A percentile compares a stretch with the other conserved stretches of the same genome.
These are phyloP conservation scores for Sherardia arvensis DNA, from an alignment of 257 asterid species.

Conservation along the genomic window DNA sequence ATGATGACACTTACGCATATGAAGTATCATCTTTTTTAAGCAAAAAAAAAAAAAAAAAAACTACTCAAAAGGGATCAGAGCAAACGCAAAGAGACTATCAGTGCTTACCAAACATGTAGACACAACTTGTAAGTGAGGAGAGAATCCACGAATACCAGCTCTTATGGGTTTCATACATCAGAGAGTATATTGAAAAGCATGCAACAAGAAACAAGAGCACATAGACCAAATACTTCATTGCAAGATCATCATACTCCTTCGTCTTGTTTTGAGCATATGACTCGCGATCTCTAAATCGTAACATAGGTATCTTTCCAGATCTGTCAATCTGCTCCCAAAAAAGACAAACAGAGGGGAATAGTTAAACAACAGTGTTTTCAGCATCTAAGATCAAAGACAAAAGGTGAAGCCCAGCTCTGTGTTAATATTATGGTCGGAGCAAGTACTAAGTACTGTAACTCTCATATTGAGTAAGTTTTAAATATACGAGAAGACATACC, in stretches of 20 bases:
- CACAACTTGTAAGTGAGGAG: slow-evolving; percentile 93
- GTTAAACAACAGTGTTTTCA: background rate
- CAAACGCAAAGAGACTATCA: slow-evolving; percentile 5
- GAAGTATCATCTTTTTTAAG: background rate
- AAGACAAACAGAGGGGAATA: background rate
- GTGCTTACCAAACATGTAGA: slow-evolving; percentile 91
- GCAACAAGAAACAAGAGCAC: slow-evolving; percentile 70
- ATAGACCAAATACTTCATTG: slow-evolving; percentile 94
- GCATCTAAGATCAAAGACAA: background rate
- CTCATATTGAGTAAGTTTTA: background rate
- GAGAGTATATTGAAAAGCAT: slow-evolving; percentile 76
- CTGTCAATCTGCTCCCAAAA: slow-evolving; percentile 68
- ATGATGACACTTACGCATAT: background rate
- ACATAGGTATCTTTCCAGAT: slow-evolving; percentile 81
- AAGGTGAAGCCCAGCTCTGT: background rate
- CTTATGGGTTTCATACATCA: slow-evolving; percentile 88
- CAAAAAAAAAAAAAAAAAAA: background rate
- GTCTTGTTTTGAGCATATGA: slow-evolving; percentile 94
- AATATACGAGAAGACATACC: slow-evolving; percentile 32
- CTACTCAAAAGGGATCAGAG: background rate
- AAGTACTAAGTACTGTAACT: background rate
- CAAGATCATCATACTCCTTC: slow-evolving; percentile 94
- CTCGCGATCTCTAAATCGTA: slow-evolving; percentile 92
- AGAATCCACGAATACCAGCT: slow-evolving; percentile 99
- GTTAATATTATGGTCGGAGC: background rate